Base-by-base conservation (phyloP, 768 basidiomycete genomes). In the Phlebiopsis flavidoalba region DNA sequence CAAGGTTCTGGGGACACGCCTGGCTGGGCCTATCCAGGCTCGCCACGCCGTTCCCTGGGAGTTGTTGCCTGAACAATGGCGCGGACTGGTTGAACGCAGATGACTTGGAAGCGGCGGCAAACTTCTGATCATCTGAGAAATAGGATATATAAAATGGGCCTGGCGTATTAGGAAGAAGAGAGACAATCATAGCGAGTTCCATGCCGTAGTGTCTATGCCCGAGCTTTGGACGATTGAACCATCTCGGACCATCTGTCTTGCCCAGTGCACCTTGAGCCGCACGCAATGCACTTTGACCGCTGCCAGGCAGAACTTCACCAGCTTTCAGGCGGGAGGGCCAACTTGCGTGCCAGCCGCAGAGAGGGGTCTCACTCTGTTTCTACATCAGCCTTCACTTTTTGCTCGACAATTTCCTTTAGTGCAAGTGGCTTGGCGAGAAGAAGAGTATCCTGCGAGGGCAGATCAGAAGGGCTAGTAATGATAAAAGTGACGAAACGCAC, bases 401-500 rank as follows among this genome's bases (percentile, higher is more conserved):
- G 70, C 70, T 58, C 70, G 54, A 80, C 74, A 52, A 80, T 65
- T 61, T 77, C 67, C 69, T 76, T 77, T 61, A 78, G 73, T 8
- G 78, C 81, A 57, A 88, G 66, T 0, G 89, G 88, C 53, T 80
- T 80, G 1, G 89, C 90, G 50, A 92, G 69, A 31, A n/a, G n/a
- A 35, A 91, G 71, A 37, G 82, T 80, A 63, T 89, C 87, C 90
- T 91, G 63, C 57, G 68, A 49, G 36, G 47, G 60, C 60, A 58
- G 60, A 43, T 43, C 10, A 43, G 17, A 17, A 40, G 40, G 43
- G 47, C 43, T 36, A n/a, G 35, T 48, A 6, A 53, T 15, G 24
- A 24, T n/a, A 1, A 57, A 33, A 22, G 57, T 15, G 57, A 8
- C 35, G 37, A 40, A 26, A 79, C 88, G 66, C 67, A 92, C 91